Evolutionary conservation across 768 basidiomycete genomes (phyloP).

Genomic region (Lactifluus echinatus): DNA sequence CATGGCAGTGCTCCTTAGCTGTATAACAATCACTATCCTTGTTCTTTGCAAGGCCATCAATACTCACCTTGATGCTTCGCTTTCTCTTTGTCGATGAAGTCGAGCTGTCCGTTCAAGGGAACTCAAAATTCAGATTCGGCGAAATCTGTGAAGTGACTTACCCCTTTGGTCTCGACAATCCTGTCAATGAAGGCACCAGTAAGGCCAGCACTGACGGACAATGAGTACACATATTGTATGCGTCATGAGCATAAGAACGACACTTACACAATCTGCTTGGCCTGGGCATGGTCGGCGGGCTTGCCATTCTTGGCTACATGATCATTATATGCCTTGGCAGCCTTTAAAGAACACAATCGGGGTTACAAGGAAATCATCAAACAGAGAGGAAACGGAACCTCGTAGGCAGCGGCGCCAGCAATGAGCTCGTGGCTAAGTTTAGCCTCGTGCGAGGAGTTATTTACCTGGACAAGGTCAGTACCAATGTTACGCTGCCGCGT

Average conservation of each 20-base stretch:
- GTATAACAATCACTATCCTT: not conserved
- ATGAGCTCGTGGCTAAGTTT: slow-evolving; percentile 56
- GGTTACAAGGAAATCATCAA: not conserved
- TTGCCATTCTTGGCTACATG: slow-evolving; percentile 44
- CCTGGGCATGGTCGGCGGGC: slow-evolving; percentile 40
- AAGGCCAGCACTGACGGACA: slow-evolving; percentile 40
- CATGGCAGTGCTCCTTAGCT: not conserved
- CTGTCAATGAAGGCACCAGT: slow-evolving; percentile 46
- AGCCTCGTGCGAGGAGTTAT: slow-evolving; percentile 37
- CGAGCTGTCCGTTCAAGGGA: slow-evolving; percentile 27
- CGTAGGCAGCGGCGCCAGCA: slow-evolving; percentile 57
- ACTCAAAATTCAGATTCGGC: not conserved
- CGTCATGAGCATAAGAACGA: not conserved
- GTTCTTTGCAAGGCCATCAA: not conserved
- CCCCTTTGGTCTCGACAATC: slow-evolving; percentile 50
- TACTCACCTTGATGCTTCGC: slow-evolving; percentile 33
- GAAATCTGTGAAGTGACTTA: slow-evolving; percentile 21
- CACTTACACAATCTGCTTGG: slow-evolving; percentile 45
- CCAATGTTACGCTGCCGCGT: not conserved
- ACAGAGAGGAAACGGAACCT: slow-evolving; percentile 29
- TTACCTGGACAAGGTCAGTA: not conserved
- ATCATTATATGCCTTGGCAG: slow-evolving; percentile 53
- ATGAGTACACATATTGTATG: slow-evolving; percentile 1
- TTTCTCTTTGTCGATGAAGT: slow-evolving; percentile 37
- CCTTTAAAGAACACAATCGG: slow-evolving; percentile 30